phyloP scores from a whole-genome alignment of 805 yeast species.

The Candida pseudofarinosa region DNA sequence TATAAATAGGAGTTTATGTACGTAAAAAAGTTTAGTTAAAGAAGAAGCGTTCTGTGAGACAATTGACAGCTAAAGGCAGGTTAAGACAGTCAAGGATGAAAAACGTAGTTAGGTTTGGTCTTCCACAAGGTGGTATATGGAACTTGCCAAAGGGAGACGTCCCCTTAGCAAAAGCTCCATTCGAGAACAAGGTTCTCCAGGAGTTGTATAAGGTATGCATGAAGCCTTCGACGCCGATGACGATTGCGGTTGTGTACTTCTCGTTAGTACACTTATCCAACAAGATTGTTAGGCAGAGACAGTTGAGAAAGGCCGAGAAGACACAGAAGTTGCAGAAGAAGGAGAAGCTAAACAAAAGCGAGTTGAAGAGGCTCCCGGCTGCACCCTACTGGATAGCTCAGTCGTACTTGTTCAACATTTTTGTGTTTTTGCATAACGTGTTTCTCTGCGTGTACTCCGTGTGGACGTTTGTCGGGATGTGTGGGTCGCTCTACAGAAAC shows the following conservation, averaged over 20 bases:
- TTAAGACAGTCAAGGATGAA: constrained; percentile 4
- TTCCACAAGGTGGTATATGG: constrained; percentile 31
- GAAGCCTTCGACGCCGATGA: constrained; percentile 50
- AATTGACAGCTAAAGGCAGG: background rate
- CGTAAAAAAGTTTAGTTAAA: too few relatives aligned
- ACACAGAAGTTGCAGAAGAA: constrained; percentile 12
- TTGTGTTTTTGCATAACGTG: constrained; percentile 59
- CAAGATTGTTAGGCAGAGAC: constrained; percentile 44
- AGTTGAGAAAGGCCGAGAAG: constrained; percentile 27
- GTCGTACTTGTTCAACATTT: constrained; percentile 42
- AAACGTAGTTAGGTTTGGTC: constrained; percentile 27
- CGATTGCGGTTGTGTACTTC: constrained; percentile 57
- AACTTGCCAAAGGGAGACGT: constrained; percentile 25
- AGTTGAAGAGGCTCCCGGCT: constrained; percentile 40
- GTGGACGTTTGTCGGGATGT: constrained; percentile 71
- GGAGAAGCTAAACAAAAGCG: constrained; percentile 14
- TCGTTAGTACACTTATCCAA: constrained; percentile 53
- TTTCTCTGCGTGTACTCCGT: constrained; percentile 61
- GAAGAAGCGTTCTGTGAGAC: background rate
- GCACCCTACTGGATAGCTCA: constrained; percentile 52
- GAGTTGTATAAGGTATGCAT: constrained; percentile 38
- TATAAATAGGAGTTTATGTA: background rate
- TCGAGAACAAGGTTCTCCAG: constrained; percentile 25
- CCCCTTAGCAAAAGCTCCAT: constrained; percentile 34
- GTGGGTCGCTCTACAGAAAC: constrained; percentile 44